These are phyloP conservation scores for Abrus pulchellus DNA, from an alignment of 306 rosid genomes.

Conservation along the genomic window DNA sequence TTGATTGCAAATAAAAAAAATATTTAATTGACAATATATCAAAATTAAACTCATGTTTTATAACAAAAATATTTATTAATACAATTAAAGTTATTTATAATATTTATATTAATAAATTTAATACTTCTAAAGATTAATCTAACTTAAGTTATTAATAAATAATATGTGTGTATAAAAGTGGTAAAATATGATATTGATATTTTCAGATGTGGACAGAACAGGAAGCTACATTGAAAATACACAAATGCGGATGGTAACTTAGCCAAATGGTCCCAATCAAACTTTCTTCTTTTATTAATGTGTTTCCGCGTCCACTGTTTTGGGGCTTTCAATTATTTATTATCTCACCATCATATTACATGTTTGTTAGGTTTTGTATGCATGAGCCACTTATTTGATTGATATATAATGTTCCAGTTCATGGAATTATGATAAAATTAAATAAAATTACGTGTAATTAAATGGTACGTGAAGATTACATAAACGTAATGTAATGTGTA, in stretches of 20 bases:
- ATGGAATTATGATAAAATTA: neutral
- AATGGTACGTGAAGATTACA: neutral
- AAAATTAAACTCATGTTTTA: too few species aligned
- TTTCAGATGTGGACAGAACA: too few species aligned
- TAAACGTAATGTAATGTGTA: neutral
- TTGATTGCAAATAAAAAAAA: too few species aligned
- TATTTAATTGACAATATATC: too few species aligned
- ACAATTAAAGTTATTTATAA: too few species aligned
- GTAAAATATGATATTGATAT: too few species aligned
- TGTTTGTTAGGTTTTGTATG: neutral
- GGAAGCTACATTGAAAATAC: neutral
- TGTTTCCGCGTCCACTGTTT: slow-evolving; percentile 51
- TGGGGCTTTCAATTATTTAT: slow-evolving; percentile 24
- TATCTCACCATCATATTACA: neutral
- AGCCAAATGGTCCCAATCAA: slow-evolving; percentile 45
- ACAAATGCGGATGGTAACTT: slow-evolving; percentile 11
- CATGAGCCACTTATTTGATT: neutral
- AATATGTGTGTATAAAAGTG: too few species aligned
- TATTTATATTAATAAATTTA: too few species aligned
- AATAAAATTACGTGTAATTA: neutral
- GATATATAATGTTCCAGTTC: neutral
- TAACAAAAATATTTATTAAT: too few species aligned
- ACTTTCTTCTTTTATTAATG: slow-evolving; percentile 49
- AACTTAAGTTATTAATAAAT: too few species aligned
- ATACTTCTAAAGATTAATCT: too few species aligned